These are phyloP conservation scores for Angophora floribunda DNA, from an alignment of 345 rosid genomes.

Conservation along the genomic window DNA sequence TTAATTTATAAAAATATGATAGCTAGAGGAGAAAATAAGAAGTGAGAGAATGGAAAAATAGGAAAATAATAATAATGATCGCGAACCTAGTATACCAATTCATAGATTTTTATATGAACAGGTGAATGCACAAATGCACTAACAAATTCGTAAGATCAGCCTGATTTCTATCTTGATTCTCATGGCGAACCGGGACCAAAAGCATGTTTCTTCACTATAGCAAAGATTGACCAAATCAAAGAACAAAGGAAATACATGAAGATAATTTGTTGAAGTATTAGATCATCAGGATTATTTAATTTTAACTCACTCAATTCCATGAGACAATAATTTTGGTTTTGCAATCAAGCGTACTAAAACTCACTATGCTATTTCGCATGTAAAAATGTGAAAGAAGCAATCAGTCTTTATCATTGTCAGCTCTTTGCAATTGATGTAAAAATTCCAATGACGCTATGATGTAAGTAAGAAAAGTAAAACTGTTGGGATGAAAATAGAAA, in stretches of 20 bases:
- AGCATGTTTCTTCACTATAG: accelerated
- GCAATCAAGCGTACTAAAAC: not conserved
- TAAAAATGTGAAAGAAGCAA: too few relatives aligned
- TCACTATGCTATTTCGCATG: not conserved
- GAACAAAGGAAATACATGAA: accelerated
- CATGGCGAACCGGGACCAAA: too few relatives aligned
- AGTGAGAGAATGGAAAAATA: not conserved
- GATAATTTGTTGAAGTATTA: too few relatives aligned
- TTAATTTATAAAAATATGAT: accelerated
- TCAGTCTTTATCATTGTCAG: too few relatives aligned
- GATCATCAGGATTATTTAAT: accelerated
- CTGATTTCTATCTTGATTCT: accelerated
- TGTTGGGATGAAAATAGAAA: not conserved
- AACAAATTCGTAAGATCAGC: not conserved
- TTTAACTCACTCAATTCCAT: too few relatives aligned
- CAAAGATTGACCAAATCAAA: not conserved
- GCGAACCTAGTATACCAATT: accelerated
- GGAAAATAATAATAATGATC: too few relatives aligned
- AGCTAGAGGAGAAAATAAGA: accelerated
- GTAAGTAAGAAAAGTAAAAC: too few relatives aligned
- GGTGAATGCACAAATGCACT: not conserved
- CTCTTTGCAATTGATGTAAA: too few relatives aligned
- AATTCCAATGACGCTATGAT: too few relatives aligned
- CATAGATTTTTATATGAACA: accelerated
- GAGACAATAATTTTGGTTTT: too few relatives aligned